Conservation (phyloP, 2,329 filamentous ascomycete species). For the Hymenoscyphus linearis region DNA sequence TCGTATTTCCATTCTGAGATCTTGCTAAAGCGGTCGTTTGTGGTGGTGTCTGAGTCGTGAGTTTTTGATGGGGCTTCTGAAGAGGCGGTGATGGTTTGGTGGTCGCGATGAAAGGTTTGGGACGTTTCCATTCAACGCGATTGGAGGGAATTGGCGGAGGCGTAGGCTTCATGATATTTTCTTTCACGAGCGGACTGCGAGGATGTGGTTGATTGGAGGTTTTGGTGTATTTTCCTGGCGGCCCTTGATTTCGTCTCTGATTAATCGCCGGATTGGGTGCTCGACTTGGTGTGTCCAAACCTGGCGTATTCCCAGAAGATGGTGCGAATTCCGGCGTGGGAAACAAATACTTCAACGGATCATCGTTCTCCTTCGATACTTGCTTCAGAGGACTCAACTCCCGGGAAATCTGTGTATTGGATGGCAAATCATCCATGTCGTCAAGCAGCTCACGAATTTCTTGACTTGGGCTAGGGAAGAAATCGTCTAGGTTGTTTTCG, state of each 20-base stretch:
- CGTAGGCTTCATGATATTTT: conserved; percentile 17
- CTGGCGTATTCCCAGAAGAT: conserved; percentile 43
- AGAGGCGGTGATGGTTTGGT: neutral
- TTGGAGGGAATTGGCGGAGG: neutral
- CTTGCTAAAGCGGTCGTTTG: neutral
- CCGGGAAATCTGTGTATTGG: conserved; percentile 21
- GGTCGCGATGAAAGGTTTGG: neutral
- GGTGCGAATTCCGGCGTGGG: conserved; percentile 42
- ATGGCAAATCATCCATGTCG: conserved; percentile 31
- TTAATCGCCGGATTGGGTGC: neutral
- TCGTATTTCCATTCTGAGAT: neutral
- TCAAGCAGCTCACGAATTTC: conserved; percentile 47
- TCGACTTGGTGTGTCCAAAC: conserved; percentile 33
- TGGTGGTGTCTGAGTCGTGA: neutral
- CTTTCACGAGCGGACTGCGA: neutral
- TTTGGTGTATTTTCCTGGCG: neutral
- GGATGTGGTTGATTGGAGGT: neutral
- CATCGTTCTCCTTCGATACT: neutral
- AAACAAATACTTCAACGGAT: conserved; percentile 16
- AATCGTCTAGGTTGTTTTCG: conserved; percentile 43
- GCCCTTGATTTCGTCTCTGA: neutral
- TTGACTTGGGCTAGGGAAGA: conserved; percentile 53
- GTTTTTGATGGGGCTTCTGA: neutral
- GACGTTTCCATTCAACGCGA: neutral
- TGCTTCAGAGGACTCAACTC: conserved; percentile 17